phyloP scores from a whole-genome alignment of 306 rosid genomes.

The Ceratonia siliqua region DNA sequence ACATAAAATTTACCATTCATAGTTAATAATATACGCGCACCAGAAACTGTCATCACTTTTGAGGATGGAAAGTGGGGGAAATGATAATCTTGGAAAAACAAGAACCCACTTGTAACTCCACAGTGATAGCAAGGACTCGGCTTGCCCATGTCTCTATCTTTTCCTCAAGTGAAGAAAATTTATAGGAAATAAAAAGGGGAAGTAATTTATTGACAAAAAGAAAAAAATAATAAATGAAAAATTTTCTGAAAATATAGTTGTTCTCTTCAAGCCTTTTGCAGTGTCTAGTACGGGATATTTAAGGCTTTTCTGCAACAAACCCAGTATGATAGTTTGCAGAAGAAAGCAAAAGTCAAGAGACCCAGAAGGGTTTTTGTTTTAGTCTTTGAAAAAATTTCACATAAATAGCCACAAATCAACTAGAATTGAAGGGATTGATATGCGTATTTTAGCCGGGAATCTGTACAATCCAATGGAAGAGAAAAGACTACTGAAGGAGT shows the following conservation, averaged over 20 bases:
- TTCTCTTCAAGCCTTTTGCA: slow-evolving; percentile 45
- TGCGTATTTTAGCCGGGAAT: slow-evolving; percentile 50
- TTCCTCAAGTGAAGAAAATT: slow-evolving; percentile 49
- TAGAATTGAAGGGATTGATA: slow-evolving; percentile 57
- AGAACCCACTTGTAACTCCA: slow-evolving; percentile 99
- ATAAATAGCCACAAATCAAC: slow-evolving; percentile 52
- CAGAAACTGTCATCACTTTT: too few species aligned
- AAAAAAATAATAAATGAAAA: slow-evolving; percentile 15
- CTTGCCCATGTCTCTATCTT: slow-evolving; percentile 84
- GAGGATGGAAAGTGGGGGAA: slow-evolving; percentile 72
- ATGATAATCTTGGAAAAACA: slow-evolving; percentile 86
- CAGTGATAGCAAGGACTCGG: slow-evolving; percentile 99
- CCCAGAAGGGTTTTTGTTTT: slow-evolving; percentile 58
- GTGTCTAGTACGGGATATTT: slow-evolving; percentile 46
- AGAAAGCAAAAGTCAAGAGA: slow-evolving; percentile 58
- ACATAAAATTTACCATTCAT: too few species aligned
- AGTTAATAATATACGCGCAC: background rate
- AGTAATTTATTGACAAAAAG: slow-evolving; percentile 38
- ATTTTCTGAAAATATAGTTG: slow-evolving; percentile 43
- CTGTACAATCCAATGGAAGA: slow-evolving; percentile 70
- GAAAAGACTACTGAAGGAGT: slow-evolving; percentile 76
- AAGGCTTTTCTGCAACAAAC: slow-evolving; percentile 58
- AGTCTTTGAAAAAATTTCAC: slow-evolving; percentile 50
- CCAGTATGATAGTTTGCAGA: slow-evolving; percentile 59
- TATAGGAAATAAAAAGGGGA: slow-evolving; percentile 34